Base-by-base conservation (phyloP, 2,329 filamentous ascomycete species). In the Plenodomus lindquistii region DNA sequence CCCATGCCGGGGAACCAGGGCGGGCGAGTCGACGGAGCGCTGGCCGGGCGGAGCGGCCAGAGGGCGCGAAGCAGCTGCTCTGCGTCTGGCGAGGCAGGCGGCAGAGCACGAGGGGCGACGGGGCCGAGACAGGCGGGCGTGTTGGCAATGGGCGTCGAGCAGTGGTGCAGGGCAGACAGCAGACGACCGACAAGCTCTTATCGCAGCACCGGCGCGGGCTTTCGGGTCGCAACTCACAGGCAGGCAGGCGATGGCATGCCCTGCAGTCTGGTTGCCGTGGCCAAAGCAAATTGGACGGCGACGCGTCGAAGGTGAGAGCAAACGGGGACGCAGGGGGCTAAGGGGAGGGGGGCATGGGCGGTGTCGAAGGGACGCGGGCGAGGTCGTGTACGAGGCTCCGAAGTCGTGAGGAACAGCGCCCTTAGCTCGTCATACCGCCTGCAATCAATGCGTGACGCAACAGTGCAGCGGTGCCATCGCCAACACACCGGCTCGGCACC, bases 1-100 rank as follows among this genome's bases (percentile, higher is more conserved):
- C 80, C 81, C 82, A 85, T 85, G 71, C 77, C 81, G 73, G 73
- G 64, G 57, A 56, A 44, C 54, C 63, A 59, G 48, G 46, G 46
- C 36, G 46, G 20, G 47, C 40, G 52, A 41, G 40, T 37, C 10
- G 13, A 9, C 7, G 35, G 35, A 16, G 3, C 10, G 35, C 16
- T 8, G 35, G 35, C 16, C 9, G 35, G 18, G 35, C 3, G 3
- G 16, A 20, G 35, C 13, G 35, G 10, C 17, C 4, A 18, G 16
- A 9, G 35, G 35, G 35, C 49, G 49, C 49, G 58, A 47, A 52
- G 45, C 55, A 47, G 52, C 46, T 48, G 44, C 22, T 42, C 52
- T 45, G 51, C 42, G 34, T 5, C 34, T 36, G 34, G 34, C 43
- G 41, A 38, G 43, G 15, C 22, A 40, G 46, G 42, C 50, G 55